Percentiles rank a stretch among this genome's conserved stretches.
These are phyloP conservation scores for Suillus bovinus DNA, from an alignment of 768 basidiomycete genomes.

Conservation along the genomic window DNA sequence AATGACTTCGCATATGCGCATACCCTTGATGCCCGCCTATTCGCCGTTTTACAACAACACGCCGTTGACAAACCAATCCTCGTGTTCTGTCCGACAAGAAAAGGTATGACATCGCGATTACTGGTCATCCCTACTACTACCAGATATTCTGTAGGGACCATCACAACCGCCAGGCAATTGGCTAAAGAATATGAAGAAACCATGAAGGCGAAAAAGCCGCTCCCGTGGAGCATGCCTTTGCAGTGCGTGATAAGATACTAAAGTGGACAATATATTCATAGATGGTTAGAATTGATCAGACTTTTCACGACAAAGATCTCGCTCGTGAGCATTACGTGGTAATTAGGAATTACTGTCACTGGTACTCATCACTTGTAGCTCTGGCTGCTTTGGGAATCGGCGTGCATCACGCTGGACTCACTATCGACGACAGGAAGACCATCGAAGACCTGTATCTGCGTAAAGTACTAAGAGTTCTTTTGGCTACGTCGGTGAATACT, in stretches of 20 bases:
- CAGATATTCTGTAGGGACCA: conserved; percentile 41
- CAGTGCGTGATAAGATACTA: conserved; percentile 32
- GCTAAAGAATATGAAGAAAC: conserved; percentile 67
- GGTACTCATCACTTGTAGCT: conserved; percentile 35
- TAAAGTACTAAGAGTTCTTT: conserved; percentile 63
- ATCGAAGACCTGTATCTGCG: conserved; percentile 75
- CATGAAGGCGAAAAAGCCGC: conserved; percentile 41
- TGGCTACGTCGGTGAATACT: conserved; percentile 77
- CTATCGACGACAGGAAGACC: conserved; percentile 64
- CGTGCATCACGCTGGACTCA: conserved; percentile 90
- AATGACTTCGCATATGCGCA: conserved; percentile 82
- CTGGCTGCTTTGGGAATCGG: conserved; percentile 78
- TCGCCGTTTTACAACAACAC: conserved; percentile 68
- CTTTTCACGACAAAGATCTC: conserved; percentile 69
- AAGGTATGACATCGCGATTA: conserved; percentile 47
- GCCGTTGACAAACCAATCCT: conserved; percentile 82
- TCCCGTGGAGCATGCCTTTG: conserved; percentile 71
- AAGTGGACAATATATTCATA: conserved; percentile 6
- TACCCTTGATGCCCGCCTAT: conserved; percentile 72
- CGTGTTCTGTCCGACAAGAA: conserved; percentile 87
- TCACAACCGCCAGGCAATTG: conserved; percentile 76
- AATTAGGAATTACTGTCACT: not conserved
- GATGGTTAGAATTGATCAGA: conserved; percentile 47
- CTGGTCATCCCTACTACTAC: not conserved
- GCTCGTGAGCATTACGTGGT: conserved; percentile 42